phyloP scores from a whole-genome alignment of 495 filamentous ascomycete genomes.

The Penicillium turbatum region DNA sequence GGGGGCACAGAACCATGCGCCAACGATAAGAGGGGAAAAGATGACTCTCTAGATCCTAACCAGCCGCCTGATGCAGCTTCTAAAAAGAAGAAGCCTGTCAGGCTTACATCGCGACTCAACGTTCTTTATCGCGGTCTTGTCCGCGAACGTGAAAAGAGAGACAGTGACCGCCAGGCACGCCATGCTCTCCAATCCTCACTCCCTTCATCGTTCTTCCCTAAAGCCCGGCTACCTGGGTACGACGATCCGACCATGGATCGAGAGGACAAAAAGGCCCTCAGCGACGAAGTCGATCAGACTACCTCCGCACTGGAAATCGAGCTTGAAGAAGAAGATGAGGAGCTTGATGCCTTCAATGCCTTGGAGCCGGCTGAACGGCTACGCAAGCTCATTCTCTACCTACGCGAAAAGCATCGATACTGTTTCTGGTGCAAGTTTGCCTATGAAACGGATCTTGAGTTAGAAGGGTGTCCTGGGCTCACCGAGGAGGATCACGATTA shows the following conservation, averaged over 20 bases:
- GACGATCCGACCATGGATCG: slow-evolving; percentile 51
- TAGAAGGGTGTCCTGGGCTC: slow-evolving; percentile 87
- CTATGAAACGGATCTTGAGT: slow-evolving; percentile 57
- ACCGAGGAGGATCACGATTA: slow-evolving; percentile 92
- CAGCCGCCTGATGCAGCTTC: slow-evolving; percentile 5
- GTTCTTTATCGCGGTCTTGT: slow-evolving; percentile 77
- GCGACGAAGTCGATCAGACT: slow-evolving; percentile 36
- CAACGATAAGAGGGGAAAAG: background rate
- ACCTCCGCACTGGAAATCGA: slow-evolving; percentile 55
- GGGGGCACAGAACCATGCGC: slow-evolving; percentile 17
- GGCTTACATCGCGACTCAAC: slow-evolving; percentile 59
- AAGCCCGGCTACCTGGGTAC: slow-evolving; percentile 48
- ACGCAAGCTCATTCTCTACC: slow-evolving; percentile 55
- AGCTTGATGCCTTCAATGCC: slow-evolving; percentile 79
- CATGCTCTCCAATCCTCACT: slow-evolving; percentile 66
- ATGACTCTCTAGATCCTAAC: background rate
- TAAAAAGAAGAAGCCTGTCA: slow-evolving; percentile 31
- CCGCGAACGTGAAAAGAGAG: slow-evolving; percentile 61
- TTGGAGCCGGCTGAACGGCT: slow-evolving; percentile 62
- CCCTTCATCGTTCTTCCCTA: slow-evolving; percentile 41
- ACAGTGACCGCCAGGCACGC: slow-evolving; percentile 63
- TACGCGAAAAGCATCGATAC: slow-evolving; percentile 70
- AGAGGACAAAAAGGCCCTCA: slow-evolving; percentile 55
- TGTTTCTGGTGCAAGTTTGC: slow-evolving; percentile 95
- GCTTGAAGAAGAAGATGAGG: slow-evolving; percentile 75